These are phyloP conservation scores for Entonaema liquescens DNA, from an alignment of 495 filamentous ascomycete species.

Conservation along the genomic window DNA sequence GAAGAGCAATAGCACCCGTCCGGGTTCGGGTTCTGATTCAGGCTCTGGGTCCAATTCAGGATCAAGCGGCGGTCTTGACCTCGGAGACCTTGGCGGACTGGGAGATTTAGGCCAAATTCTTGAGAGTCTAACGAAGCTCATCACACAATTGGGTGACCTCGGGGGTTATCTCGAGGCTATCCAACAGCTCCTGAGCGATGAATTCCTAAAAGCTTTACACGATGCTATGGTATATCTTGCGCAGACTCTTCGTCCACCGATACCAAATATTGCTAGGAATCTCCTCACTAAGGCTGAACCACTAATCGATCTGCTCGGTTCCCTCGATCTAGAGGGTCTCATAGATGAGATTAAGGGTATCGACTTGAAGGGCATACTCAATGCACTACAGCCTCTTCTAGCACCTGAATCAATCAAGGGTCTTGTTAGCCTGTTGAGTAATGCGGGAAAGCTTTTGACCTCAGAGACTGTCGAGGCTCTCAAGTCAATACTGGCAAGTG, in stretches of 20 bases:
- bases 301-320: slow-evolving; percentile 42
- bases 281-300: slow-evolving; percentile 45
- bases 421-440: slow-evolving; percentile 55
- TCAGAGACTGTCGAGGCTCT: slow-evolving; percentile 53
- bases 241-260: slow-evolving; percentile 45
- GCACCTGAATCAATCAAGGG: slow-evolving; percentile 53
- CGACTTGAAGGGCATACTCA: slow-evolving; percentile 56
- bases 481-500: slow-evolving; percentile 38
- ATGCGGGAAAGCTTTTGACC: slow-evolving; percentile 52
- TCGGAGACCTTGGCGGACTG: slow-evolving; percentile 39
- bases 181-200: slow-evolving; percentile 40
- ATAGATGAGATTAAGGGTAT: slow-evolving; percentile 46
- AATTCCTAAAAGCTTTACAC: slow-evolving; percentile 46
- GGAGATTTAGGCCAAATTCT: slow-evolving; percentile 42
- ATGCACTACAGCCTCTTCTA: slow-evolving; percentile 53
- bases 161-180: slow-evolving; percentile 40
- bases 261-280: slow-evolving; percentile 38
- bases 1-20: slow-evolving; percentile 29
- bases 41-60: slow-evolving; percentile 11
- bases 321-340: slow-evolving; percentile 46
- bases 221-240: slow-evolving; percentile 49
- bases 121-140: slow-evolving; percentile 38
- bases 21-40: slow-evolving; percentile 20
- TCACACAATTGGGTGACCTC: slow-evolving; percentile 32
- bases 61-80: slow-evolving; percentile 24